Base-by-base conservation (phyloP, 2,329 filamentous ascomycete species). In the Penicillium sp. region DNA sequence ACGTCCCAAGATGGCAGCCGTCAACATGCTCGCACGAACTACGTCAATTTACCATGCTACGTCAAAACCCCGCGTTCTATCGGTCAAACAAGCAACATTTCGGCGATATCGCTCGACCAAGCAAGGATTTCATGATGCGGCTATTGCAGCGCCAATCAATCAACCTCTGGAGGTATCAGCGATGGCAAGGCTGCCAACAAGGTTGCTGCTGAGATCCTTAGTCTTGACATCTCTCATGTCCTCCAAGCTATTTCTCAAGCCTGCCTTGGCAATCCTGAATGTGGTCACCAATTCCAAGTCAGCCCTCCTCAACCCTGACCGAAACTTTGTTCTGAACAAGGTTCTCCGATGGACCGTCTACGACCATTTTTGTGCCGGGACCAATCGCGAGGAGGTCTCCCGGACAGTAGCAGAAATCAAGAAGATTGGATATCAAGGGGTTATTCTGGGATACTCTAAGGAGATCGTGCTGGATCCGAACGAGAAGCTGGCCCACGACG, bases 291-390 rank as follows among this genome's bases (percentile, higher is more conserved):
- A 91, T 73, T 87, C 89, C 27, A 84, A 84, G 52, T 87, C 80
- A 58, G 78, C 84, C 1, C 55, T 92, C 0, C 81, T 95, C 58
- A 88, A 89, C 73, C 87, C 92, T 4, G 91, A 96, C 70, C 81
- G 78, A 54, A 96, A 96, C 71, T 86, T 86, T 0, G 49, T 94
- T 1, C 81, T 96, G 16, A 84, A 87, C 44, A 85, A 81, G 60
- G 71, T 92, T 43, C 80, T 96, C 51, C 92, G 92, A 73, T 85
- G 87, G 71, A 96, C 91, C 0, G 92, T 96, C 69, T 96, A 96
- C 73, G 87, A 87, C 24, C 93, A 97, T 69, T 97, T 96, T 76
- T 97, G 93, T 75, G 91, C 91, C 0, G 93, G 93, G 31, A 89
- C 92, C 76, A 89, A 85, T 50, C 81, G 83, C 0, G 68, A 73